Base-by-base conservation (phyloP, 352 stramenopile genomes). In the Chrysophaeum taylorii region DNA sequence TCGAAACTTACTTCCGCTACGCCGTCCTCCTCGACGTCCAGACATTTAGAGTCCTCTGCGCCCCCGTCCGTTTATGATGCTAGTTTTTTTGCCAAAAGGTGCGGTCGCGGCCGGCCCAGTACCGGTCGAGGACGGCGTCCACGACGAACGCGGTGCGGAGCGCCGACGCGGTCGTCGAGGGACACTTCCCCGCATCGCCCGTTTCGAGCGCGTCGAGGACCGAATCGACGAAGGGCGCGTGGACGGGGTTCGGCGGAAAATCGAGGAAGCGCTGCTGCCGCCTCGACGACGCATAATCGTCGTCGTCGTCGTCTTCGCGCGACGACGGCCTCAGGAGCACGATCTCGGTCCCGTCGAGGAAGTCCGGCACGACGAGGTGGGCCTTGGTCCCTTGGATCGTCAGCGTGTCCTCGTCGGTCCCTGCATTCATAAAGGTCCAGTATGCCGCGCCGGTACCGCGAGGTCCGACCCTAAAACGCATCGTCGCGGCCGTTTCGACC, bases 21-120 rank as follows among this genome's bases (percentile, higher is more conserved):
- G 48, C 25, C 18, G 18, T 60, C 48, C 25, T 60, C 18, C 18
- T 60, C 48, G 48, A 60, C 25, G 48, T 60, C 18, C 48, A 60
- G 48, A 5, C 5, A 4, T 60, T 60, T 21, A 25, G 18, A 18
- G 18, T 31, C 48, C 7, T 60, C 25, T n/a, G n/a, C n/a, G n/a
- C n/a, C n/a, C n/a, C n/a, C n/a, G n/a, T n/a, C n/a, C n/a, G n/a
- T n/a, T n/a, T n/a, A n/a, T n/a, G n/a, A n/a, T n/a, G n/a, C n/a
- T n/a, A n/a, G n/a, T n/a, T n/a, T n/a, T n/a, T n/a, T n/a, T n/a
- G n/a, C 79, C 79, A 84, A 62, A 80, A 84, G 15, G 73, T 73
- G 70, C 77, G 75, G 53, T 81, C 67, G 63, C 79, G 63, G 62
- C 75, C 73, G 50, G 75, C 75, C 69, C 82, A 82, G 62, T 82